Base-by-base conservation (phyloP, 192 early-diverging fungal species). In the Podila clonocystis region DNA sequence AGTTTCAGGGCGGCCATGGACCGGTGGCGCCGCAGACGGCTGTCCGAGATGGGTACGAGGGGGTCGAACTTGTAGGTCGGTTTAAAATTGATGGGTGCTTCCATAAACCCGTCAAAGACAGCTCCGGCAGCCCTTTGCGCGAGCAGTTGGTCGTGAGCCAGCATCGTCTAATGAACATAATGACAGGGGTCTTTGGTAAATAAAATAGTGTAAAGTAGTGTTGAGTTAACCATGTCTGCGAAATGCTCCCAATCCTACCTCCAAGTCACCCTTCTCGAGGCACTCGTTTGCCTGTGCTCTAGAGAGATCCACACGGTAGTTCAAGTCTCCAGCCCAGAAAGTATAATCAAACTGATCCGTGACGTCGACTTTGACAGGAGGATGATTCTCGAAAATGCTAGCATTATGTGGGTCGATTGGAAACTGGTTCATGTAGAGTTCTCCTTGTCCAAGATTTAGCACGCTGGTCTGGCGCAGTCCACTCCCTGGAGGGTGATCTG, bases 31-130 rank as follows among this genome's bases (percentile, higher is more conserved):
- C 20, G 55, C 0, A 68, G 41, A 22, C 70, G 73, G 52, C 31
- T 70, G 24, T 65, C 74, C 3, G 82, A 66, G 17, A 60, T 0
- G 2, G 55, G 58, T 2, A 55, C 36, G 49, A 82, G 41, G 29
- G 78, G 70, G 74, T 96, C 94, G 77, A 91, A 92, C 75, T 96
- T 96, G 84, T 93, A 95, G 5, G 93, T 93, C 1, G 94, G 94
- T n/a, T 78, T 80, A 67, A 95, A 95, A 0, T 55, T 72, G 58
- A 95, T 88, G 1, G 87, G 83, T 13, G 85, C 87, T 71, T 96
- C 94, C 28, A 89, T 62, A 75, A 93, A 96, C 15, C 82, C 87
- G 6, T 67, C 64, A 63, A 85, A 82, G 6, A 82, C 70, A 0
- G 60, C 58, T 28, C 73, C 73, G 1, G 30, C 38, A 1, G 48